Conservation (phyloP, 345 rosid species). For the Triadica sebifera region DNA sequence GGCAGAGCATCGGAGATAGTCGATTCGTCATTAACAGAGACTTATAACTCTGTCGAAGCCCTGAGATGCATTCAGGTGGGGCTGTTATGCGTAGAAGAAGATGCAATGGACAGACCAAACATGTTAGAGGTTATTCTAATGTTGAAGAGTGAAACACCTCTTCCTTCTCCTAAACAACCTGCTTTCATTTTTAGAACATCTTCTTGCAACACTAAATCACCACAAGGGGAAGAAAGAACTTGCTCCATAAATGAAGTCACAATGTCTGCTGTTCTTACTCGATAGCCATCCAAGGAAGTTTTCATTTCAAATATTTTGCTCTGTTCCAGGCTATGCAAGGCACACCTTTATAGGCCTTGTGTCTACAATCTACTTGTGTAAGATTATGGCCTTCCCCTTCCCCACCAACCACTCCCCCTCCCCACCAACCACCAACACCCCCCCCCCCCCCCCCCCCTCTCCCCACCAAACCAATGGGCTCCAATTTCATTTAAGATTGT, state of each 20-base stretch:
- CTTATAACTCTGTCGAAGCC: background rate
- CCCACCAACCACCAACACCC: too few relatives aligned
- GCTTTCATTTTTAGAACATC: background rate
- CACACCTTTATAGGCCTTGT: too few relatives aligned
- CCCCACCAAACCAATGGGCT: too few relatives aligned
- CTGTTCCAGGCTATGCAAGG: too few relatives aligned
- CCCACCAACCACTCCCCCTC: too few relatives aligned
- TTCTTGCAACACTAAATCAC: background rate
- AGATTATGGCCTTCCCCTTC: too few relatives aligned
- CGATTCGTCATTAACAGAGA: background rate
- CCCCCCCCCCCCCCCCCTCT: too few relatives aligned
- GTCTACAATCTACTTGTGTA: too few relatives aligned
- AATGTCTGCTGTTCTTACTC: background rate
- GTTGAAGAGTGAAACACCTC: too few relatives aligned
- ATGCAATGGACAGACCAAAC: constrained; percentile 1
- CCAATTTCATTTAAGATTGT: too few relatives aligned
- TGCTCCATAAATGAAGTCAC: background rate
- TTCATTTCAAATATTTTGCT: too few relatives aligned
- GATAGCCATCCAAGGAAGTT: background rate
- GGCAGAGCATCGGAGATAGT: constrained; percentile 5
- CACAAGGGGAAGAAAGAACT: background rate
- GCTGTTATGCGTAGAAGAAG: constrained; percentile 8
- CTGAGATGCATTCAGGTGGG: constrained; percentile 19
- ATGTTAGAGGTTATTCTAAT: constrained; percentile 6
- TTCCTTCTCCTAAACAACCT: constrained; percentile 10